A percentile compares a stretch with the other conserved stretches of the same genome.
These are phyloP conservation scores for Cryptococcus wingfieldii DNA, from an alignment of 1,284 basidiomycete species.

Conservation along the genomic window DNA sequence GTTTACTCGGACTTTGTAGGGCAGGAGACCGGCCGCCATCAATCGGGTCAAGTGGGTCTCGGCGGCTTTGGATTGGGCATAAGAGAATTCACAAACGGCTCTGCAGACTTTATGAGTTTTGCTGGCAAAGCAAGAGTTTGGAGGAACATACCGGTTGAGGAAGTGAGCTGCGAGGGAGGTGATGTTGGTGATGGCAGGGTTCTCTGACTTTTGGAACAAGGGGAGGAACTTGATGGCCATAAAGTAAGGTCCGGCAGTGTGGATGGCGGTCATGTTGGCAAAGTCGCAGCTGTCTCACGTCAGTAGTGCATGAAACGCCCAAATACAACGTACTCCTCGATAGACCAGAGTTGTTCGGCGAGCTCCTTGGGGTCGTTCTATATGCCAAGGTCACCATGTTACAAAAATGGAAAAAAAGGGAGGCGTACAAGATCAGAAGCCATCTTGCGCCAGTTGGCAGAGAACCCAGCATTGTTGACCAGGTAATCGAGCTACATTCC, in stretches of 20 bases:
- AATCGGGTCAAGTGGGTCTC: constrained; percentile 27
- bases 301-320: neutral
- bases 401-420: neutral
- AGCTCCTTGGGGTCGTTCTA: constrained; percentile 14
- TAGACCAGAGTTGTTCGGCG: constrained; percentile 26
- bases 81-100: constrained; percentile 29
- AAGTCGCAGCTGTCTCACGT: constrained; percentile 20
- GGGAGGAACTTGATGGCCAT: constrained; percentile 31
- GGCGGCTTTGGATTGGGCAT: constrained; percentile 35
- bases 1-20: constrained; percentile 33
- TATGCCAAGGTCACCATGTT: neutral
- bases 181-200: constrained; percentile 29
- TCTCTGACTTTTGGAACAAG: constrained; percentile 25
- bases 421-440: constrained; percentile 10
- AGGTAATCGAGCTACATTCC: constrained; percentile 25
- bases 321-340: constrained; percentile 25
- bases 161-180: constrained; percentile 27
- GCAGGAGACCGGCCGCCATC: constrained; percentile 28
- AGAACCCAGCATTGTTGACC: constrained; percentile 35
- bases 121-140: neutral
- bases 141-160: constrained; percentile 23
- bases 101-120: constrained; percentile 4
- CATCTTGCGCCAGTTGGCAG: constrained; percentile 20
- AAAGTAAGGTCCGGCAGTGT: constrained; percentile 29
- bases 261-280: constrained; percentile 32